phyloP scores from a whole-genome alignment of 2,329 filamentous ascomycete genomes.

The Alternaria rosae region DNA sequence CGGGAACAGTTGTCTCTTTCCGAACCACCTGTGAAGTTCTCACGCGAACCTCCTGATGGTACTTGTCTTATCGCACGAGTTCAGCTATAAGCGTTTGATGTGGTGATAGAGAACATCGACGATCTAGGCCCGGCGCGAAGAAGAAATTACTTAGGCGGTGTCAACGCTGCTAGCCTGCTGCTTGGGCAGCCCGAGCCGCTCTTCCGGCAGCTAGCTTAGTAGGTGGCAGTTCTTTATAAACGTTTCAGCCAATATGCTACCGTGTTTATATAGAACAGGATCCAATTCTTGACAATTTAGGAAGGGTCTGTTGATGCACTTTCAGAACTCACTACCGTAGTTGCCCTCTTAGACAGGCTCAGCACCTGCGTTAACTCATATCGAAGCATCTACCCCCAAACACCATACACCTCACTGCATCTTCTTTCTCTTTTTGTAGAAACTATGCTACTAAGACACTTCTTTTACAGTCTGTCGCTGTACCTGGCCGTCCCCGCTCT shows the following conservation, averaged over 20 bases:
- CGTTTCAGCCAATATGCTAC: background rate
- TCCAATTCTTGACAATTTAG: background rate
- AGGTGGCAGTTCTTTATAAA: background rate
- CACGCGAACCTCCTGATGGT: background rate
- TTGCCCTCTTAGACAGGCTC: background rate
- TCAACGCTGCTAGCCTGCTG: background rate
- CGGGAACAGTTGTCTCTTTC: background rate
- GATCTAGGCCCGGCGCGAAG: background rate
- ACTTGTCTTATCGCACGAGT: background rate
- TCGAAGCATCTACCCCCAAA: background rate
- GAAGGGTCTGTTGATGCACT: background rate
- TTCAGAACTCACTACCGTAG: background rate
- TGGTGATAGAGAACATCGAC: background rate
- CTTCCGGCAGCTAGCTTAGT: background rate
- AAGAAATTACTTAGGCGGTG: background rate
- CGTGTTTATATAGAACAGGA: background rate
- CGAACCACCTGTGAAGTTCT: background rate
- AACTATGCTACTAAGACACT: slow-evolving; percentile 6
- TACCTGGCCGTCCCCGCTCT: slow-evolving; percentile 4
- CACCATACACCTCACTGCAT: background rate
- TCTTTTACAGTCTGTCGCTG: slow-evolving; percentile 2
- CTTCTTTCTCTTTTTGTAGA: background rate
- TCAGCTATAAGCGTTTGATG: background rate
- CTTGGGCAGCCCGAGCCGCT: background rate
- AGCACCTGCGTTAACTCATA: background rate